Conservation (phyloP, 2,329 filamentous ascomycete species). For the Sclerotinia borealis region DNA sequence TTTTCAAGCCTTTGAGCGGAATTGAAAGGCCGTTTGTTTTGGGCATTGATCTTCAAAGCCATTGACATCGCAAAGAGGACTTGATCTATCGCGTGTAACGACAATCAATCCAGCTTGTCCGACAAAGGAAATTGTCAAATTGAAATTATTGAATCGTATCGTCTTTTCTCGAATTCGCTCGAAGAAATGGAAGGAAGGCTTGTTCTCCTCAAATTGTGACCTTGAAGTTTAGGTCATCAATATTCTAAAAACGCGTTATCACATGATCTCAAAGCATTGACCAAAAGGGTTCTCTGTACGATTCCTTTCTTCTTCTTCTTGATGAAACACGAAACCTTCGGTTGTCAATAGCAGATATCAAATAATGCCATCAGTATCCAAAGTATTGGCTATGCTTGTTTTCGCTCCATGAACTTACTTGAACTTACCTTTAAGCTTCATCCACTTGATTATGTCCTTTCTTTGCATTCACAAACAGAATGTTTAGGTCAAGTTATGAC, state of each 20-base stretch:
- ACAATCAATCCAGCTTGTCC: background rate
- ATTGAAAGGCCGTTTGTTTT: background rate
- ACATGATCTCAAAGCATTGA: background rate
- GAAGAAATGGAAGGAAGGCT: background rate
- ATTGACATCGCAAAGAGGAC: background rate
- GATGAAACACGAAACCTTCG: slow-evolving; percentile 1
- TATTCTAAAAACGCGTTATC: background rate
- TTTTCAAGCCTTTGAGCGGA: background rate
- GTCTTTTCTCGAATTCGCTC: background rate
- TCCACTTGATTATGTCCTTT: background rate
- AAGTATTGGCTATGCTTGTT: background rate
- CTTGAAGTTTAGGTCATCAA: background rate
- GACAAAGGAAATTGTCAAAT: no score
- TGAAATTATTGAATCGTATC: background rate
- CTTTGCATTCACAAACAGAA: background rate
- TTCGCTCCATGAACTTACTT: background rate
- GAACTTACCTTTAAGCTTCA: background rate
- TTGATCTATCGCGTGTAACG: background rate
- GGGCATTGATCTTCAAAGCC: background rate
- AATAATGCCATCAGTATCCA: background rate
- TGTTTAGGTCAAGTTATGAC: background rate
- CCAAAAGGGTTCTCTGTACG: background rate
- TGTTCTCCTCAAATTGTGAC: background rate
- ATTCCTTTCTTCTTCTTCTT: background rate
- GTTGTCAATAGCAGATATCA: background rate